Percentiles rank a stretch among this genome's conserved stretches.
These are phyloP conservation scores for Ascosphaera apis DNA, from an alignment of 2,329 filamentous ascomycete species.

Conservation along the genomic window DNA sequence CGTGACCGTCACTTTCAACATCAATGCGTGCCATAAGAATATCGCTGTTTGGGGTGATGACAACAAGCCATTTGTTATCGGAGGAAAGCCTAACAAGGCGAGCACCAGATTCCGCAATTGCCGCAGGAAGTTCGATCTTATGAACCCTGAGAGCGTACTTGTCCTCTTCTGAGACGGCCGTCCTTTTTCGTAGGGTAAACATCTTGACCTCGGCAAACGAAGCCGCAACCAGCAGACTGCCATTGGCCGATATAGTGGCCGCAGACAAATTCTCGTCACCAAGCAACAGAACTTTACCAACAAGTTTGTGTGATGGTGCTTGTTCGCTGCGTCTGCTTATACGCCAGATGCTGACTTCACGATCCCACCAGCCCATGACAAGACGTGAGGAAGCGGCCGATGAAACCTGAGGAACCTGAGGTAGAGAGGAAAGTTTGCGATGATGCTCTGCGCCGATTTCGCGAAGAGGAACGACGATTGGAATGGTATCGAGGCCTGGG, in stretches of 20 bases:
- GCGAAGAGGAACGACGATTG: constrained; percentile 58
- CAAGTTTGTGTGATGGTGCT: constrained; percentile 21
- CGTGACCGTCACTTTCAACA: constrained; percentile 17
- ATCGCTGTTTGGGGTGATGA: constrained; percentile 36
- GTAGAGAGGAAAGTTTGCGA: constrained; percentile 58
- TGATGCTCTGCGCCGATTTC: constrained; percentile 61
- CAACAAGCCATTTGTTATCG: constrained; percentile 22
- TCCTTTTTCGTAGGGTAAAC: constrained; percentile 41
- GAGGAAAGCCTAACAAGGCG: constrained; percentile 33
- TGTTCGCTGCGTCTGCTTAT: constrained; percentile 26
- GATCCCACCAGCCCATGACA: constrained; percentile 79
- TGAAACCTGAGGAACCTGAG: constrained; percentile 49
- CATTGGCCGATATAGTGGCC: constrained; percentile 46
- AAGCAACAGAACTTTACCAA: constrained; percentile 41
- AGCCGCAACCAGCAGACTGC: constrained; percentile 51
- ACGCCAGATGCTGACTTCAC: constrained; percentile 66
- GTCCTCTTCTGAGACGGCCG: constrained; percentile 17
- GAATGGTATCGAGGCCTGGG: constrained; percentile 60
- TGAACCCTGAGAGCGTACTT: constrained; percentile 44
- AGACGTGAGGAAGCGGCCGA: constrained; percentile 53
- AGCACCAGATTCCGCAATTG: constrained; percentile 39
- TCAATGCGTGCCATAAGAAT: constrained; percentile 30
- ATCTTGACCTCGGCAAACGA: constrained; percentile 54
- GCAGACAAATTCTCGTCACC: constrained; percentile 69
- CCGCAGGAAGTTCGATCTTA: constrained; percentile 40